Base-by-base conservation (phyloP, 305 asterid genomes). In the Plantago coronopus region DNA sequence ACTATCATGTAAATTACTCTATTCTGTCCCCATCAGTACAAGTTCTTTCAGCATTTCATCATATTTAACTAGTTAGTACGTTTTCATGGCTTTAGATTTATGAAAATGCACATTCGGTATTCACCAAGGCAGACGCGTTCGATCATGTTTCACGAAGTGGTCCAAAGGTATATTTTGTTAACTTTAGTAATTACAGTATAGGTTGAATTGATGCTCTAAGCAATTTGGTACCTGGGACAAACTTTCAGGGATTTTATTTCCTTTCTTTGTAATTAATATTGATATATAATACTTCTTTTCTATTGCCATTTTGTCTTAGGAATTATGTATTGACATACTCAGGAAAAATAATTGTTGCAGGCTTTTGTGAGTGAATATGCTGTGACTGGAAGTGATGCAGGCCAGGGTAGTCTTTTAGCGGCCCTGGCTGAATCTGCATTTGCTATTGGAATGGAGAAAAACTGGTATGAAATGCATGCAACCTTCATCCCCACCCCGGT, bases 311-410 rank as follows among this genome's bases (percentile, higher is more conserved):
- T 34, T 13, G 13, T 34, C 42, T 7, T 34, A 34, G 8, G 40
- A 21, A 53, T 53, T 15, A 16, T 53, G 14, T 31, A 15, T 53
- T 25, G 58, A 53, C 27, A 18, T 44, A 63, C 54, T 7, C 40
- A n/a, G 58, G 58, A 1, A 3, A 12, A 16, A 44, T 21, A 13
- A 55, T 56, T 60, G 61, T 25, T 69, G 42, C 83, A 93, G 99
- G 97, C 94, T 62, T 93, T 93, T 83, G 96, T 87, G 67, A 93
- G 97, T 56, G 99, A 89, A 75, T 89, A 93, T 66, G 96, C 96
- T 43, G 99, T 93, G 74, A 79, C 78, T 20, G 93, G 83, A 75
- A 57, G 64, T 19, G 97, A 93, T 76, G 94, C 91, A 61, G 97
- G 95, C 51, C 75, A 63, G 23, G 97, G 99, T 48, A 93, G 87